Evolutionary conservation across 2,329 filamentous ascomycete species (phyloP).

Genomic region (Nemania sp.): DNA sequence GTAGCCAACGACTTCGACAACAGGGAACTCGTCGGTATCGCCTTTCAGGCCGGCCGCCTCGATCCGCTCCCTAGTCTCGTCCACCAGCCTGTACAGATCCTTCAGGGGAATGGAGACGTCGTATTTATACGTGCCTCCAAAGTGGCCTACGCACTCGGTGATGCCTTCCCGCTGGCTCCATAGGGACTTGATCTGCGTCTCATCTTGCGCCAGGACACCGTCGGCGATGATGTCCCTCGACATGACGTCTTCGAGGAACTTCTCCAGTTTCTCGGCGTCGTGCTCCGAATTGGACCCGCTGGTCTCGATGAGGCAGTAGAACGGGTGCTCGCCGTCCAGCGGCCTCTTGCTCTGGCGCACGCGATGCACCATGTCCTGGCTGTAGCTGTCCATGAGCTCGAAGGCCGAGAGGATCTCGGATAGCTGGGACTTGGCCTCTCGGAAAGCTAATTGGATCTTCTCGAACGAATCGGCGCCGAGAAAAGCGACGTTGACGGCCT

Average conservation of each 20-base stretch:
- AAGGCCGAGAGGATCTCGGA: constrained; percentile 97
- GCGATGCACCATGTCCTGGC: constrained; percentile 74
- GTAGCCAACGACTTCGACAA: constrained; percentile 90
- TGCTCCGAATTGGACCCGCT: constrained; percentile 94
- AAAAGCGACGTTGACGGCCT: constrained; percentile 91
- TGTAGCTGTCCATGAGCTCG: constrained; percentile 90
- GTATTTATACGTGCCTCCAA: constrained; percentile 97
- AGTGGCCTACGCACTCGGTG: constrained; percentile 84
- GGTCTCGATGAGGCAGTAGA: constrained; percentile 97
- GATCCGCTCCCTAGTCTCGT: constrained; percentile 77
- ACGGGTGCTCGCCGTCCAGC: constrained; percentile 81
- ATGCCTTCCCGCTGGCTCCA: constrained; percentile 96
- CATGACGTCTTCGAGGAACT: constrained; percentile 92
- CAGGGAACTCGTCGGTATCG: constrained; percentile 73
- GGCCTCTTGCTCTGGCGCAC: constrained; percentile 79
- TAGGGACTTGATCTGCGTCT: constrained; percentile 81
- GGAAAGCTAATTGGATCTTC: constrained; percentile 82
- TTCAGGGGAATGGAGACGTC: constrained; percentile 90
- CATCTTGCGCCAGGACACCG: constrained; percentile 89
- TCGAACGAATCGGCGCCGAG: constrained; percentile 91
- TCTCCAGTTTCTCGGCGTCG: constrained; percentile 86
- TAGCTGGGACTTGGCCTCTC: constrained; percentile 84
- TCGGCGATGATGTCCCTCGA: constrained; percentile 82
- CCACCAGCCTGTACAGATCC: constrained; percentile 86
- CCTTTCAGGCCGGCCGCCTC: constrained; percentile 75